These are phyloP conservation scores for Myxozyma neotropica DNA, from an alignment of 805 yeast genomes.

Conservation along the genomic window DNA sequence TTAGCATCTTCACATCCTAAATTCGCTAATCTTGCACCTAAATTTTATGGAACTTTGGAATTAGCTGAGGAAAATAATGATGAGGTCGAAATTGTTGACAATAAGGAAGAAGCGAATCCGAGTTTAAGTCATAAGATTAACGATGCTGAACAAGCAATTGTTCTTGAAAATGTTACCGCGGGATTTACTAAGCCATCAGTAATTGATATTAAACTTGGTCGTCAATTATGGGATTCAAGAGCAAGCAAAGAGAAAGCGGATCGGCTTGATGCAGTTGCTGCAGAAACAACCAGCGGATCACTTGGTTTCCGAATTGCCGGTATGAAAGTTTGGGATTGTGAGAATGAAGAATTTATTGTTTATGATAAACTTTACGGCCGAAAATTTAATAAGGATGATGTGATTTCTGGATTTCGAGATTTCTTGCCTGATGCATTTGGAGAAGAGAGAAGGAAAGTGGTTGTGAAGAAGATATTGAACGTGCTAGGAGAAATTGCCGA, in stretches of 20 bases:
- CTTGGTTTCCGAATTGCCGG: slow-evolving; percentile 84
- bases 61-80: slow-evolving; percentile 40
- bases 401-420: slow-evolving; percentile 49
- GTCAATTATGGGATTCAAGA: slow-evolving; percentile 60
- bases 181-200: slow-evolving; percentile 70
- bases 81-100: slow-evolving; percentile 33
- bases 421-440: slow-evolving; percentile 47
- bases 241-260: slow-evolving; percentile 61
- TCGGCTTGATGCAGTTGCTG: slow-evolving; percentile 65
- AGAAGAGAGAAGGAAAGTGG: slow-evolving; percentile 41
- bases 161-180: slow-evolving; percentile 67
- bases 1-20: slow-evolving; percentile 35
- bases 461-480: slow-evolving; percentile 53
- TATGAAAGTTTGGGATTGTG: slow-evolving; percentile 57
- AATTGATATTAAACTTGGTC: slow-evolving; percentile 82
- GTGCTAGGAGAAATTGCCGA: slow-evolving; percentile 68
- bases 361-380: slow-evolving; percentile 78
- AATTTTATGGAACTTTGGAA: slow-evolving; percentile 59
- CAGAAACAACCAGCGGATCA: slow-evolving; percentile 77
- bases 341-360: slow-evolving; percentile 44
- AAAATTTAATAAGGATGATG: slow-evolving; percentile 49
- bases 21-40: slow-evolving; percentile 52
- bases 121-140: slow-evolving; percentile 22
- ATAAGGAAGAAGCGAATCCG: slow-evolving; percentile 18
- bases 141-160: slow-evolving; percentile 47